Base-by-base conservation (phyloP, 2,329 filamentous ascomycete species). In the Aspergillus quadricinctus region DNA sequence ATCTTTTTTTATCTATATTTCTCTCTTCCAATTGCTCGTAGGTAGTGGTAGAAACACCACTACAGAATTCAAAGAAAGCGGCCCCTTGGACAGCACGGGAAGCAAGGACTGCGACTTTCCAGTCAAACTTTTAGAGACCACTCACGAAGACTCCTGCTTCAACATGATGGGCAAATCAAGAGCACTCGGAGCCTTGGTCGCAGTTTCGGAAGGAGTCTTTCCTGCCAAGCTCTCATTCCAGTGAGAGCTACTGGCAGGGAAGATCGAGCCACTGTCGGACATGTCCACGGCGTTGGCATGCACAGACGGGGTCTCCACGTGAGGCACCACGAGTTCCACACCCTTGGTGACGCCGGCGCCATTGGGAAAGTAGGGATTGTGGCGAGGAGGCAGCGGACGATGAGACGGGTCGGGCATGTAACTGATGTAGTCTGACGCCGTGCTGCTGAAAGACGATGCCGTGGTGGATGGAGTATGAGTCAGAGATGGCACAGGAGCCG, bases 301-400 rank as follows among this genome's bases (percentile, higher is more conserved):
- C 25, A 56, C 57, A 5, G 49, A 52, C 2, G 54, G 58, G 10
- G 58, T 56, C 3, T 53, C 52, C n/a, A 75, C 61, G 46, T 75
- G 74, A 25, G 75, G 75, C 14, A 76, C 69, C 11, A 77, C 75
- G 23, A 77, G 64, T 29, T 75, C 72, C 8, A 75, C 65, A 10
- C 73, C 70, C 60, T 73, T 73, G 28, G 62, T 62, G 27, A 61
- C 63, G 31, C 63, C 67, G 5, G 66, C 58, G 53, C 66, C 65
- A 49, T 64, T 64, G 11, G 69, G 68, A 60, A 72, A 76, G 52
- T 67, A 69, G 19, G 73, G 71, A 54, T 76, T 76, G 61, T 72
- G 72, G 7, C 75, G 71, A 4, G 75, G 73, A 11, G 72, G 72
- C 23, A 77, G 62, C 1, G 75, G 75, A 4, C 74, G 72, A 52